Conservation (phyloP, 1,284 basidiomycete species). For the Irpex sp. region DNA sequence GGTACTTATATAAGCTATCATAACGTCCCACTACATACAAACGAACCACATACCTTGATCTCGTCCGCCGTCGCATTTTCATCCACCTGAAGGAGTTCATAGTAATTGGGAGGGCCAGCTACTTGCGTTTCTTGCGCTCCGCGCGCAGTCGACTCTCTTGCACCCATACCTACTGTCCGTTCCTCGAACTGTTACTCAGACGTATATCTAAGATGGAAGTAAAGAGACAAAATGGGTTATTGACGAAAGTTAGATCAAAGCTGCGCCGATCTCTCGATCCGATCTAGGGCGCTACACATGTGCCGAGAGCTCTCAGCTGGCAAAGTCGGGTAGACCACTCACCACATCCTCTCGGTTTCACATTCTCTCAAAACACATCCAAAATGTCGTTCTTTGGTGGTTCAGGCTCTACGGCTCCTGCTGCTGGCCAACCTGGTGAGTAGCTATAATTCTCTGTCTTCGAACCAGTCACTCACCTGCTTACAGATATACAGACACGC, state of each 20-base stretch:
- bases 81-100: conserved; percentile 74
- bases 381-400: conserved; percentile 11
- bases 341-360: not conserved
- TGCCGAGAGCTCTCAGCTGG: not conserved
- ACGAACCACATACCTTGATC: conserved; percentile 63
- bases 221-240: too few species aligned
- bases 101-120: conserved; percentile 60
- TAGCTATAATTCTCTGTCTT: too few species aligned
- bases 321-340: not conserved
- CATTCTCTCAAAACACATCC: not conserved
- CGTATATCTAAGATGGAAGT: not conserved
- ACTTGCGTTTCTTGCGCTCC: conserved; percentile 26
- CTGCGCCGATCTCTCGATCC: not conserved
- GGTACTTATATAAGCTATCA: conserved; percentile 8
- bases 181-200: not conserved
- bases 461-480: not conserved
- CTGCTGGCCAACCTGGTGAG: not conserved
- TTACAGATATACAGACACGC: conserved; percentile 49
- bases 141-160: conserved; percentile 55
- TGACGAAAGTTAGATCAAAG: too few species aligned
- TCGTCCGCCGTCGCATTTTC: conserved; percentile 84
- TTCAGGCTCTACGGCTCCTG: not conserved
- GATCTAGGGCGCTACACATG: not conserved
- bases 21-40: not conserved
- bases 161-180: conserved; percentile 53